Evolutionary conservation across 768 basidiomycete species (phyloP).

Genomic region (Pleurotus eryngii): DNA sequence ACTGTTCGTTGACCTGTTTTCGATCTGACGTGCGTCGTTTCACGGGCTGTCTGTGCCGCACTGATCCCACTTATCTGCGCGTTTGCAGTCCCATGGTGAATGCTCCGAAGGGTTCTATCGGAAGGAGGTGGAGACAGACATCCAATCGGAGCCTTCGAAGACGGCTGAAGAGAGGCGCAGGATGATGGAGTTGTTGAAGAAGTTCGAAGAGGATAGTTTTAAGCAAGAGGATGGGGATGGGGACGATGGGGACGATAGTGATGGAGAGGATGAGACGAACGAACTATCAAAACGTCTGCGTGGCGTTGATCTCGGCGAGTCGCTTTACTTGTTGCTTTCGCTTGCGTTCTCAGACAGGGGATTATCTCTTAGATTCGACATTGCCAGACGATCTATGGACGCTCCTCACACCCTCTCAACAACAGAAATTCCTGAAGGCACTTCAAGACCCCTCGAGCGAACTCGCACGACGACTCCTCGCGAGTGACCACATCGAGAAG

Average conservation of each 20-base stretch:
- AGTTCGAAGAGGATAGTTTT: conserved; percentile 61
- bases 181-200: conserved; percentile 70
- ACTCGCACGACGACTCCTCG: conserved; percentile 55
- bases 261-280: conserved; percentile 32
- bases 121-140: conserved; percentile 65
- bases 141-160: conserved; percentile 52
- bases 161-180: conserved; percentile 52
- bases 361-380: conserved; percentile 41
- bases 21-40: conserved; percentile 55
- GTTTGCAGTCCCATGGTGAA: conserved; percentile 51
- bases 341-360: neutral
- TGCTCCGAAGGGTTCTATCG: conserved; percentile 85
- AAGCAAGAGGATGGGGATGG: conserved; percentile 32
- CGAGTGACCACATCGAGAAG: conserved; percentile 50
- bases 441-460: conserved; percentile 62
- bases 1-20: conserved; percentile 81
- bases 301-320: conserved; percentile 60
- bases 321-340: neutral
- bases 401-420: conserved; percentile 57
- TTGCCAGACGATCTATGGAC: conserved; percentile 59
- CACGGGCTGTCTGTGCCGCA: conserved; percentile 4
- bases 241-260: conserved; percentile 27
- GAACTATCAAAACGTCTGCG: conserved; percentile 49
- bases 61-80: neutral
- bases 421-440: conserved; percentile 53